A percentile compares a stretch with the other conserved stretches of the same genome.
Conservation (phyloP, 768 basidiomycete genomes). For the Termitomyces sp. region DNA sequence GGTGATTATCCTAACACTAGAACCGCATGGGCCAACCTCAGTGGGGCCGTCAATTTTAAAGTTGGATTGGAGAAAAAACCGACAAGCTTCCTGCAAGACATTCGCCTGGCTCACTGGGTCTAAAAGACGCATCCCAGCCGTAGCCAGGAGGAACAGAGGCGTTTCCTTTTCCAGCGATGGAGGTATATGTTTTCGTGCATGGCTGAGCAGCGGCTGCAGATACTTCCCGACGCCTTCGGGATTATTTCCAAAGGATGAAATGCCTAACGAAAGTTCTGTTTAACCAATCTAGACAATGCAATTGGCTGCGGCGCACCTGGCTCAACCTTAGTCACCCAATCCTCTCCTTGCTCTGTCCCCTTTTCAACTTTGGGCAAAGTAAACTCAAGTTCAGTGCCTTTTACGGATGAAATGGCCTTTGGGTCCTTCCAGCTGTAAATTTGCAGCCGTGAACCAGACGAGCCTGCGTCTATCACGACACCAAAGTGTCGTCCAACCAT, state of each 20-base stretch:
- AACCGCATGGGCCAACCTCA: conserved; percentile 77
- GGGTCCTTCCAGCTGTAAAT: conserved; percentile 97
- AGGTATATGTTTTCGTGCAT: conserved; percentile 80
- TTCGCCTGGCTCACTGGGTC: conserved; percentile 59
- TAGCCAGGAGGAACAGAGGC: conserved; percentile 91
- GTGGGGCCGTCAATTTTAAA: conserved; percentile 73
- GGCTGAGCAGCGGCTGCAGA: conserved; percentile 75
- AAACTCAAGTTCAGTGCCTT: conserved; percentile 46
- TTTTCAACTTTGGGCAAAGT: conserved; percentile 86
- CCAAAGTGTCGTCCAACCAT: conserved; percentile 79
- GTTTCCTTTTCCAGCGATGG: conserved; percentile 82
- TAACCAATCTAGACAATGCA: background rate
- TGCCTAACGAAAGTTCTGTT: conserved; percentile 42
- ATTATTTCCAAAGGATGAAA: conserved; percentile 74
- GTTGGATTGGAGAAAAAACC: conserved; percentile 69
- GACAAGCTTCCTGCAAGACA: conserved; percentile 74
- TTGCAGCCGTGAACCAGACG: conserved; percentile 92
- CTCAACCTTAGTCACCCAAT: conserved; percentile 89
- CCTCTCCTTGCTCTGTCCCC: conserved; percentile 73
- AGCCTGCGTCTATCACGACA: conserved; percentile 97
- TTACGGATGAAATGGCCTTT: conserved; percentile 40
- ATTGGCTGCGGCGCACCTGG: conserved; percentile 60
- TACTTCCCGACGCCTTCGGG: conserved; percentile 70
- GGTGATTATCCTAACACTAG: conserved; percentile 89
- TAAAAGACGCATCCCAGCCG: conserved; percentile 95